Conservation (phyloP, 2,329 filamentous ascomycete genomes). For the Botryotinia calthae region DNA sequence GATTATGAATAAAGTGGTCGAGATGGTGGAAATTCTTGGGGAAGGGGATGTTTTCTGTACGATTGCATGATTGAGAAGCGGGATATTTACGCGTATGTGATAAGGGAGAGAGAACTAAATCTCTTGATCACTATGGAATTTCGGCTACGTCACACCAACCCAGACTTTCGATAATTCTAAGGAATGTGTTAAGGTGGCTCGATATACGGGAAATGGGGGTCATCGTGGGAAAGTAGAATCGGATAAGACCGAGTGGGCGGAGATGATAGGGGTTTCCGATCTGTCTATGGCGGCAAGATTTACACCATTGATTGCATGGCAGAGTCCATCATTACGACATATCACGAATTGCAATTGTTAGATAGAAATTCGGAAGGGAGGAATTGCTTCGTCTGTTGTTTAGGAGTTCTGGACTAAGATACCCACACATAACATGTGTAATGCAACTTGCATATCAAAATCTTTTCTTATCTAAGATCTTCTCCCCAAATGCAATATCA, state of each 20-base stretch:
- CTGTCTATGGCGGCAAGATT: neutral
- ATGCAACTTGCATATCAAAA: conserved; percentile 13
- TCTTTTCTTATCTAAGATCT: neutral
- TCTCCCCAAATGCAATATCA: neutral
- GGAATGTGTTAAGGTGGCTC: too few species aligned
- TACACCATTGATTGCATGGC: neutral
- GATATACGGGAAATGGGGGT: too few species aligned
- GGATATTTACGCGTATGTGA: neutral
- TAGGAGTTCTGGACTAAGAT: conserved; percentile 16
- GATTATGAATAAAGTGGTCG: neutral
- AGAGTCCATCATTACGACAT: neutral
- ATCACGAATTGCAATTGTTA: conserved; percentile 13
- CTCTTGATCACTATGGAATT: too few species aligned
- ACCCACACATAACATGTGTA: conserved; percentile 17
- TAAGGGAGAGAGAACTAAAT: neutral
- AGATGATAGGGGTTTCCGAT: neutral
- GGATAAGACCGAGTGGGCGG: neutral
- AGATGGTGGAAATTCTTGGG: neutral
- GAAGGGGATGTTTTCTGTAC: neutral
- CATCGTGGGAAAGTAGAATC: neutral
- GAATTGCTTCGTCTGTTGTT: conserved; percentile 15
- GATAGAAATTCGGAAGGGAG: conserved; percentile 3
- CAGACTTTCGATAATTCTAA: neutral
- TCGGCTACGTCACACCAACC: neutral
- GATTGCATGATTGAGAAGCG: neutral